phyloP scores from a whole-genome alignment of 2,329 filamentous ascomycete genomes.

The Fusarium piperis region DNA sequence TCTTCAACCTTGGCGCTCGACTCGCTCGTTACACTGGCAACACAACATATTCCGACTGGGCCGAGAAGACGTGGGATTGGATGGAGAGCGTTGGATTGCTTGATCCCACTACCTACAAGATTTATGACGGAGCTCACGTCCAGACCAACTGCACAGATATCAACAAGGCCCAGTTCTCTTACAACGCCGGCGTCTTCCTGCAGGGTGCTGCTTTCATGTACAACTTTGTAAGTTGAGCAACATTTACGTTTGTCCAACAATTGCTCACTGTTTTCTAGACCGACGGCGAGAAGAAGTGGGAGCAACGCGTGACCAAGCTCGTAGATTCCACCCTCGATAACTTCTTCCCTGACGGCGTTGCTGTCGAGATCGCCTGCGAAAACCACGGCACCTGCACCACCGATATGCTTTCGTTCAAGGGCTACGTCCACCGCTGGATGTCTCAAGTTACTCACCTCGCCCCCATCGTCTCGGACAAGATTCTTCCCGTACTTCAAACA shows the following conservation, averaged over 20 bases:
- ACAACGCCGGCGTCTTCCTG: constrained; percentile 67
- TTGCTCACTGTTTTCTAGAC: constrained; percentile 49
- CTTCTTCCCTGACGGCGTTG: constrained; percentile 66
- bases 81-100: constrained; percentile 65
- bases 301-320: constrained; percentile 55
- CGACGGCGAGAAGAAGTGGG: constrained; percentile 61
- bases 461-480: constrained; percentile 60
- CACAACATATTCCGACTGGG: constrained; percentile 70
- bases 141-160: constrained; percentile 63
- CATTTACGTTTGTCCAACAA: not conserved
- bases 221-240: constrained; percentile 57
- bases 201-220: constrained; percentile 72
- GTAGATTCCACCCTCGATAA: constrained; percentile 49
- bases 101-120: constrained; percentile 65
- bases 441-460: constrained; percentile 63
- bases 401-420: constrained; percentile 73
- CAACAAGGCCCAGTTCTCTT: constrained; percentile 67
- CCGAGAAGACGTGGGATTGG: constrained; percentile 72
- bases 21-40: constrained; percentile 77
- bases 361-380: constrained; percentile 71
- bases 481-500: constrained; percentile 61
- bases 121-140: constrained; percentile 67
- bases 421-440: constrained; percentile 67
- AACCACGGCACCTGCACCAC: constrained; percentile 63
- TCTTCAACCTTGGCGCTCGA: constrained; percentile 74